A percentile compares a stretch with the other conserved stretches of the same genome.
phyloP scores from a whole-genome alignment of 805 yeast species.

The Metschnikowia amazonensis region DNA sequence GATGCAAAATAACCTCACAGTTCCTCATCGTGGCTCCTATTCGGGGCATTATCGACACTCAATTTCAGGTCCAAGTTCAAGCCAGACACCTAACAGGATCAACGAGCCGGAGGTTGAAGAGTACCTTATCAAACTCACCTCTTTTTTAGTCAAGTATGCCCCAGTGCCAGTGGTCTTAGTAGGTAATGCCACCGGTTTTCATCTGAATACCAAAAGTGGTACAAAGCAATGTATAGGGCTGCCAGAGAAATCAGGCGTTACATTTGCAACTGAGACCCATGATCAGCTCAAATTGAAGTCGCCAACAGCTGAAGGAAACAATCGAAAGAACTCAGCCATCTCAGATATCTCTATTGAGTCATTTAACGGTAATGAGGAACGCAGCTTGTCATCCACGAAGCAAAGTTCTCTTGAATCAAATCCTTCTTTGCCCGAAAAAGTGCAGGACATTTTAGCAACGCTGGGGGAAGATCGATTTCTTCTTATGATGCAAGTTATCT shows the following conservation, averaged over 20 bases:
- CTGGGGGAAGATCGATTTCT: conserved; percentile 17
- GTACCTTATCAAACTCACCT: conserved; percentile 34
- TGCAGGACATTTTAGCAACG: conserved; percentile 7
- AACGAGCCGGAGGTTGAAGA: conserved; percentile 19
- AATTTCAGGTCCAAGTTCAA: conserved; percentile 1
- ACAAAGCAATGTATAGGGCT: not conserved
- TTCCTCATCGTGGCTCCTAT: conserved; percentile 5
- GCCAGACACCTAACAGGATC: not conserved
- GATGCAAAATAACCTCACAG: not conserved
- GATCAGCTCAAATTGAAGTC: conserved; percentile 2
- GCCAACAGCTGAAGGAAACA: conserved; percentile 1
- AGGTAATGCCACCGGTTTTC: conserved; percentile 26
- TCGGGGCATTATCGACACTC: conserved; percentile 8
- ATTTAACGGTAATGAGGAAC: conserved; percentile 11
- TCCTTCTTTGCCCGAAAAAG: not conserved
- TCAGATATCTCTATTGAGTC: conserved; percentile 20
- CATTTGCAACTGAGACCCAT: conserved; percentile 6
- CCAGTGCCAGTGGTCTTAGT: conserved; percentile 38
- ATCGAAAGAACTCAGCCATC: conserved; percentile 13
- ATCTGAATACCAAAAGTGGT: conserved; percentile 2
- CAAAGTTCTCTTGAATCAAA: not conserved
- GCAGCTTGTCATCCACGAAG: conserved; percentile 6
- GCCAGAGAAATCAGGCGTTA: conserved; percentile 9
- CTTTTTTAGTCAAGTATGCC: conserved; percentile 38
- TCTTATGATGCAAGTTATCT: conserved; percentile 23